Base-by-base conservation (phyloP, 129 eudicot species). In the Centaurea solstitialis region DNA sequence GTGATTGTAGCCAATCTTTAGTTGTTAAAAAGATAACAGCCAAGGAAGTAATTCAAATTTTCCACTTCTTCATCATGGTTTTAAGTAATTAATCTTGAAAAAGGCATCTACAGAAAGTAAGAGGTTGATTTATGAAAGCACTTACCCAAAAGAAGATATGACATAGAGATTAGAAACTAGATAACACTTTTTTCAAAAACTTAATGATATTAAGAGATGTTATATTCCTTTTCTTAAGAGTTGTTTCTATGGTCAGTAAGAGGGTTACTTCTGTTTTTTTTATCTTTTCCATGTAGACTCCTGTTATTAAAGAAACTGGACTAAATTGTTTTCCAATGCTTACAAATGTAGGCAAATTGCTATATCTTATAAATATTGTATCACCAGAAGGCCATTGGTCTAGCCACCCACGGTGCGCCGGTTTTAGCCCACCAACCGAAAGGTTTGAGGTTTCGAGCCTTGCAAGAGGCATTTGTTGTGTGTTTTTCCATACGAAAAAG, bases 231-330 rank as follows among this genome's bases (percentile, higher is more conserved):
- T 9, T 38, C 17, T 3, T 70, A 11, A 70, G 45, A 9, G 15
- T 70, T 21, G 76, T 43, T 43, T 23, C 28, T 22, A 73, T 47
- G 8, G 9, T 28, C 37, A 22, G 50, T 28, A 76, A 9, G 57
- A 76, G 38, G n/a, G 26, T 23, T 57, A 21, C 17, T 57, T 57
- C 65, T 57, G 22, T 33, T 35, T 50, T 33, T 33, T 50, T 68
- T 78, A 7, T 26, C 37, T 68, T 68, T 73, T 68, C 26, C 28
- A 79, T 70, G 26, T 79, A 35, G 75, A 47, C 35, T 53, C 26
- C 38, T 70, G 39, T 22, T 23, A 15, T 8, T 13, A 71, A 53
- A 22, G 33, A 8, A 72, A 70, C 24, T 47, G 37, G 70, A 23
- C 45, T 74, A 74, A 67, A 74, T 53, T 53, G 17, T 74, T 57